Percentiles rank a stretch among this genome's conserved stretches.
phyloP scores from a whole-genome alignment of 768 basidiomycete genomes.

The Xerocomus brunneocitrinus region DNA sequence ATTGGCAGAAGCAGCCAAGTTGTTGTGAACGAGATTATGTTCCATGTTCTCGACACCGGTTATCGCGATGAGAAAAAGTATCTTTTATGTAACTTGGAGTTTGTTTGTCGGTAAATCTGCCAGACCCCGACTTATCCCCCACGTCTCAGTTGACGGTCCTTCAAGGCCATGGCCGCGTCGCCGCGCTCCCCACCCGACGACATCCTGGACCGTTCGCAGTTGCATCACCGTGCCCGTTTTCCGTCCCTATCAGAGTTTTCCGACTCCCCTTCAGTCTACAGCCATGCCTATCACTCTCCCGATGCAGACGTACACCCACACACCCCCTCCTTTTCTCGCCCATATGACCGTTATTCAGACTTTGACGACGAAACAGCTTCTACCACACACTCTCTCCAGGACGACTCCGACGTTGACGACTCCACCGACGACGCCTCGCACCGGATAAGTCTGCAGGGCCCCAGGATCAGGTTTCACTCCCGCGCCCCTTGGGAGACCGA shows the following conservation, averaged over 20 bases:
- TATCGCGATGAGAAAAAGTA: constrained; percentile 18
- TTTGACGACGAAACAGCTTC: constrained; percentile 46
- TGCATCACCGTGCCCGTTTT: constrained; percentile 37
- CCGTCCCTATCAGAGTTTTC: constrained; percentile 54
- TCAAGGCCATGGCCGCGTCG: constrained; percentile 39
- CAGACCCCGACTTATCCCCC: neutral
- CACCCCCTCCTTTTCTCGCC: constrained; percentile 32
- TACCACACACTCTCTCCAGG: constrained; percentile 28
- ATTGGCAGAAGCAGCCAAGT: constrained; percentile 53
- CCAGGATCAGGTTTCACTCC: constrained; percentile 78
- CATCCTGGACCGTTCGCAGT: constrained; percentile 43
- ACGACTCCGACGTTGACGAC: constrained; percentile 34
- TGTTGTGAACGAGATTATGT: constrained; percentile 13
- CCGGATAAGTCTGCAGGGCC: constrained; percentile 72
- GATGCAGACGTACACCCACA: constrained; percentile 29
- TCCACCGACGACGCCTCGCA: constrained; percentile 42
- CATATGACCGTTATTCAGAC: constrained; percentile 50
- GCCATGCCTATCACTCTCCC: constrained; percentile 55
- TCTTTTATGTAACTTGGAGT: constrained; percentile 23
- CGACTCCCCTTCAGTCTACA: constrained; percentile 70
- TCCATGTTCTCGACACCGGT: neutral
- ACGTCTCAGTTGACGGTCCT: too few relatives aligned
- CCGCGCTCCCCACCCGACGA: constrained; percentile 37
- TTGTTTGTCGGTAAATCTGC: constrained; percentile 1
- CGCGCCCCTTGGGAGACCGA: constrained; percentile 79